A percentile compares a stretch with the other conserved stretches of the same genome.
Conservation (phyloP, 2,329 filamentous ascomycete species). For the Talaromyces sp. region DNA sequence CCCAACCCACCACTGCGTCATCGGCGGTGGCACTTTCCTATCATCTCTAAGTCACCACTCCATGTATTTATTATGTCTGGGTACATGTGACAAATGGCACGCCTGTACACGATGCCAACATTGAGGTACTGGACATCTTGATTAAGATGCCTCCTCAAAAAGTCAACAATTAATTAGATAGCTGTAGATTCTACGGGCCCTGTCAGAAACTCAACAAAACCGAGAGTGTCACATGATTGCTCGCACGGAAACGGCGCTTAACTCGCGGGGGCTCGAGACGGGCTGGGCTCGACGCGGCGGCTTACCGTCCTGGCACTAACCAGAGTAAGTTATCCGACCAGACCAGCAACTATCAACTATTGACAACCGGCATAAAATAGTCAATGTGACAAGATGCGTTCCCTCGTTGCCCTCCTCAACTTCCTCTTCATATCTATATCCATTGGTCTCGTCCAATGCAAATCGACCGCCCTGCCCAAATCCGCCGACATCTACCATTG, state of each 20-base stretch:
- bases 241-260: not conserved
- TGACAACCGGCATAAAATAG: not conserved
- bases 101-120: not conserved
- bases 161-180: no score
- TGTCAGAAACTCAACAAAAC: not conserved
- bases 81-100: not conserved
- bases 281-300: not conserved
- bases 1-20: slow-evolving; percentile 1
- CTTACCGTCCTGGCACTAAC: not conserved
- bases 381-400: slow-evolving; percentile 12
- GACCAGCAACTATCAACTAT: not conserved
- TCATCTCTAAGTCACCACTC: not conserved
- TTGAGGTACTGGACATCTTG: no score
- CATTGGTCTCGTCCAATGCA: slow-evolving; percentile 20
- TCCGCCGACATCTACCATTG: slow-evolving; percentile 39
- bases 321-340: not conserved
- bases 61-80: no score
- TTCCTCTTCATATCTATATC: slow-evolving; percentile 21
- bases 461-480: slow-evolving; percentile 10
- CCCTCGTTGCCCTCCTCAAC: slow-evolving; percentile 15
- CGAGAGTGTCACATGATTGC: not conserved
- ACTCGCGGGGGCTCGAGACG: not conserved
- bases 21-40: not conserved
- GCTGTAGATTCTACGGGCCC: not conserved
- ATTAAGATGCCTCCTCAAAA: no score